Conservation (phyloP, 371 early-diverging fungal species). For the Entomophthora muscae region DNA sequence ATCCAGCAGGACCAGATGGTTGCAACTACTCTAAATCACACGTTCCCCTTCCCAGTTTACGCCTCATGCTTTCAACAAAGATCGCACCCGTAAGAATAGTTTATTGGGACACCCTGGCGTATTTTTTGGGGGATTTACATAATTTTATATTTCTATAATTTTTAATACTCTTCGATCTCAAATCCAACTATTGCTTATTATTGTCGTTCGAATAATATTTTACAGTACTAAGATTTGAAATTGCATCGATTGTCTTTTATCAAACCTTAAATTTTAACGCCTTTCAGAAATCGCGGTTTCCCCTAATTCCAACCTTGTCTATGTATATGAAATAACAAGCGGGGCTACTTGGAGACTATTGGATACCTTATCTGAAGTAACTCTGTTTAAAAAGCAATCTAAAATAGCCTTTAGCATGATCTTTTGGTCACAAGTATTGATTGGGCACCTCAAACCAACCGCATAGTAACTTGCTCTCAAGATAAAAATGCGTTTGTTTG, state of each 20-base stretch:
- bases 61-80: constrained; percentile 84
- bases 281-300: constrained; percentile 75
- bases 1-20: too few species aligned
- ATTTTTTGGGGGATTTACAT: too few species aligned
- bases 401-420: constrained; percentile 55
- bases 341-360: constrained; percentile 34
- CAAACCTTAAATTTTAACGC: too few species aligned
- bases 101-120: too few species aligned
- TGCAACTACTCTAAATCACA: neutral
- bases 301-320: constrained; percentile 76
- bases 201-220: too few species aligned
- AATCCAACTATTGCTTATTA: too few species aligned
- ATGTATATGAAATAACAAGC: constrained; percentile 53
- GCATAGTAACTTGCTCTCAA: constrained; percentile 92
- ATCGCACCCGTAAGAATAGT: constrained; percentile 40
- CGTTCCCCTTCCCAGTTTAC: constrained; percentile 46
- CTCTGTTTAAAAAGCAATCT: neutral
- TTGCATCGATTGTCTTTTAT: too few species aligned
- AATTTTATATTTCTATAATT: too few species aligned
- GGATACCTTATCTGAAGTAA: constrained; percentile 56
- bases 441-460: constrained; percentile 89
- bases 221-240: too few species aligned
- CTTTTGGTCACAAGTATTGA: constrained; percentile 88
- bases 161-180: too few species aligned
- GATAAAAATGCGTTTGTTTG: constrained; percentile 98